Evolutionary conservation across 192 early-diverging fungal genomes (phyloP), one percentile per base, ranked within the genome.

Genomic region (Coemansia sp.): DNA sequence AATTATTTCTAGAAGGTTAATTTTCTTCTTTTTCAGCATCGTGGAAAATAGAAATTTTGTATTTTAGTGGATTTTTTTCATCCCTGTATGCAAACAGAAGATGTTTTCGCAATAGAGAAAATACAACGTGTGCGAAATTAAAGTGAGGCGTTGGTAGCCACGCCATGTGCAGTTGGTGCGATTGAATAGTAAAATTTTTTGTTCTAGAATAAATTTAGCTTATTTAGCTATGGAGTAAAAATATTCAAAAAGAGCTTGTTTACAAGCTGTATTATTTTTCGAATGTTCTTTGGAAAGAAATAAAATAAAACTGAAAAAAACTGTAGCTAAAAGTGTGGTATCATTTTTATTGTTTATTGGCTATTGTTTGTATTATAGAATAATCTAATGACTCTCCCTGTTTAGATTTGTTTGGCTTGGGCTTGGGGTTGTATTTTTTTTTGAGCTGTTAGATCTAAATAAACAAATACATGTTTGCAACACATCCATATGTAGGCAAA

Each of bases 71-170:
- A 41, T 48, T 48, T 48, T 48, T 48, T 48, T 41, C 39, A 11
- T 41, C 39, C 5, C 39, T 5, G 39, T 41, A 28, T 28, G 22
- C 22, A 28, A 28, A 28, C 22, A 28, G 22, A 28, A 28, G 22
- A 28, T 1, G 1, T 28, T 28, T 28, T 28, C 22, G 22, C 22
- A 28, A 41, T 11, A 41, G 39, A 41, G 9, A 41, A 0, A 41
- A 11, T 2, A 41, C 39, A 41, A 41, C 39, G 39, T 41, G 39
- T 41, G 9, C 39, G 9, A 48, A 15, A 48, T 48, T 12, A 48
- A 48, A 48, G 45, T 48, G 45, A 48, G 45, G 45, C 45, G 45
- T 48, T 48, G 17, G 45, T 48, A 48, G 45, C 45, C 45, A 48
- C 45, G 14, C 45, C 45, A 48, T 48, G 45, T 12, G 45, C 12